Evolutionary conservation across 2,329 filamentous ascomycete species (phyloP).

Genomic region (Trichoderma citrinoviride): DNA sequence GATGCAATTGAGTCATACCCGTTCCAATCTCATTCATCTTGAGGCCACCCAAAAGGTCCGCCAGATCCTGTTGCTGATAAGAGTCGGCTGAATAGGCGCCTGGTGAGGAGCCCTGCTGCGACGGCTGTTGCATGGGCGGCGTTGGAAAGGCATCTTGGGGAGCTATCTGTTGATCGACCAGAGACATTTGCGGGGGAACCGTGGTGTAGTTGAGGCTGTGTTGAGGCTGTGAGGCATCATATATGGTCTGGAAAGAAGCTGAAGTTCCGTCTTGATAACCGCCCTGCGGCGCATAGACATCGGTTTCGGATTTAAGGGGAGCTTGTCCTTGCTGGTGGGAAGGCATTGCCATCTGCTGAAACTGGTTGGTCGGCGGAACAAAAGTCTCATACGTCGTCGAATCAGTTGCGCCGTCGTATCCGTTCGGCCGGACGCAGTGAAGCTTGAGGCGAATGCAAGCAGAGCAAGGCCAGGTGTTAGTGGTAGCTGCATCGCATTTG

Average conservation of each 20-base stretch:
- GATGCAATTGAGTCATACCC: conserved; percentile 54
- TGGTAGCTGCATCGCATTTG: conserved; percentile 95
- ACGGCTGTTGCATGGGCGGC: conserved; percentile 38
- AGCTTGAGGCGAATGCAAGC: conserved; percentile 90
- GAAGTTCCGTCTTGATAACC: conserved; percentile 48
- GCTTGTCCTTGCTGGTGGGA: conserved; percentile 36
- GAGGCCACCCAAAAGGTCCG: conserved; percentile 78
- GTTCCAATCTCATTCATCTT: conserved; percentile 85
- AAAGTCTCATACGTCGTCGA: conserved; percentile 35
- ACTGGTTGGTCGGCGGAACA: conserved; percentile 35
- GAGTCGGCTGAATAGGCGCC: conserved; percentile 58
- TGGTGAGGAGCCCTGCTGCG: conserved; percentile 40
- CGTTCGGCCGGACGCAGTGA: conserved; percentile 85
- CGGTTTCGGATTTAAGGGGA: conserved; percentile 42
- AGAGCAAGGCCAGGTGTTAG: conserved; percentile 95
- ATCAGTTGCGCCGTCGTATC: conserved; percentile 55
- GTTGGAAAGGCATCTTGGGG: conserved; percentile 53
- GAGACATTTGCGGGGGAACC: conserved; percentile 48
- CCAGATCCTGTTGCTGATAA: conserved; percentile 68
- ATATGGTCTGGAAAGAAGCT: conserved; percentile 48
- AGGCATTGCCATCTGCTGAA: conserved; percentile 53
- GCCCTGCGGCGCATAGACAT: conserved; percentile 49
- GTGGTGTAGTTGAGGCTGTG: conserved; percentile 53
- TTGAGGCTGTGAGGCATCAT: conserved; percentile 45
- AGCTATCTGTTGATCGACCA: conserved; percentile 53